These are phyloP conservation scores for Berkeleyomyces basicola DNA, from an alignment of 2,329 filamentous ascomycete genomes.

Conservation along the genomic window DNA sequence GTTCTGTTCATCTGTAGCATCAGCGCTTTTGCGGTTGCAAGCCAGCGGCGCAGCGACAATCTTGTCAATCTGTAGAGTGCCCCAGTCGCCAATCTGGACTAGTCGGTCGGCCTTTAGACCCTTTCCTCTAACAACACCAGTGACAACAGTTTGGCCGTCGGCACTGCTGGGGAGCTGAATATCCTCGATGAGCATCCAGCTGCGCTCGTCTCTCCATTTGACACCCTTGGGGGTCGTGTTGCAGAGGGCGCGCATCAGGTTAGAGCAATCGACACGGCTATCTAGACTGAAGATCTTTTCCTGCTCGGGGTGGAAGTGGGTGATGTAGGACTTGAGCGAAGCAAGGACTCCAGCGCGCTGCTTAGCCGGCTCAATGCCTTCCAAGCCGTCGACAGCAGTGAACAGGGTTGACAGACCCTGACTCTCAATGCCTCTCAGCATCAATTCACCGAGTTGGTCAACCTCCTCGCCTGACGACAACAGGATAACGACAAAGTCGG, in stretches of 20 bases:
- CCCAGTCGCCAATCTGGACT: constrained; percentile 85
- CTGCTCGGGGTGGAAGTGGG: constrained; percentile 81
- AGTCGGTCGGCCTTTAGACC: constrained; percentile 79
- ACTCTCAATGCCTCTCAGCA: constrained; percentile 74
- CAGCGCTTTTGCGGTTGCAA: constrained; percentile 48
- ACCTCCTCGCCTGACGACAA: constrained; percentile 72
- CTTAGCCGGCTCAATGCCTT: constrained; percentile 64
- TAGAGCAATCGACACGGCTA: constrained; percentile 76
- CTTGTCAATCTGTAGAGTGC: constrained; percentile 79
- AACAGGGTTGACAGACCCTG: constrained; percentile 92
- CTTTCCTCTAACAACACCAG: constrained; percentile 71
- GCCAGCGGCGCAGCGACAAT: constrained; percentile 59
- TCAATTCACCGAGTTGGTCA: constrained; percentile 67
- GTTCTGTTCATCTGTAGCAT: constrained; percentile 45
- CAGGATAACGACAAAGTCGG: constrained; percentile 81
- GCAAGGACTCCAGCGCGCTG: constrained; percentile 57
- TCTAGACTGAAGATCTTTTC: constrained; percentile 85
- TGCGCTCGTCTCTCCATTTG: constrained; percentile 87
- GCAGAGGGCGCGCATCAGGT: constrained; percentile 79
- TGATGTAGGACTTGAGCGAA: constrained; percentile 83
- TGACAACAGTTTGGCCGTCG: constrained; percentile 53
- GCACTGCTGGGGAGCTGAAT: constrained; percentile 50
- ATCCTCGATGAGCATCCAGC: constrained; percentile 85
- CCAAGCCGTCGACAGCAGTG: constrained; percentile 64
- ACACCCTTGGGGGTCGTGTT: constrained; percentile 85